Evolutionary conservation across 768 basidiomycete genomes (phyloP), one percentile per base, ranked within the genome.

Genomic region (Mycena indigotica): DNA sequence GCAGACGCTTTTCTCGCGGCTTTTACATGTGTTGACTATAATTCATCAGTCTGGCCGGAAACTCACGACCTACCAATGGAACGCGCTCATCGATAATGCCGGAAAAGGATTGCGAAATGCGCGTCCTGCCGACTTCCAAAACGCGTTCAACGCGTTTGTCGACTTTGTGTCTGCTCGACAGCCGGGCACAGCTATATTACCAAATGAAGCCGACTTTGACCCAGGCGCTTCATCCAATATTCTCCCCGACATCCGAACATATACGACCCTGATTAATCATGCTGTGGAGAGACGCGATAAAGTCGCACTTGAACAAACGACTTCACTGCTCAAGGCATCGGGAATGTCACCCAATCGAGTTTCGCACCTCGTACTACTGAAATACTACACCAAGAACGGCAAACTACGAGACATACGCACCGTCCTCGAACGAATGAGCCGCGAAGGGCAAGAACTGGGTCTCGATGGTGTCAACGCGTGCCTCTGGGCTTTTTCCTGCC

Each of bases 11-110:
- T 90, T 86, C 70, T 77, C 85, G 8, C 85, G 84, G 13, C 77
- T 93, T 3, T 75, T 90, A n/a, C 80, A 85, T n/a, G 81, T 91
- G 13, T 66, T 91, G 60, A 80, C 80, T 40, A 78, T 77, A 41
- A 73, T 93, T 38, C 82, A 80, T 56, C 72, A 71, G 21, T 75
- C 73, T n/a, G 85, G 84, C 13, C 87, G 84, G 23, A 72, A 54
- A 12, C 69, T 91, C 28, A 75, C 81, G 60, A 64, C 73, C n/a
- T 84, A 84, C 78, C 83, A 91, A 68, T 93, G 91, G 88, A 93
- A 92, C 67, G 75, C 83, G 6, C 77, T 93, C 44, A 81, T 93
- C 57, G 80, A 87, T 63, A 79, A 77, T 66, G 84, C 86, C 0
- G 89, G 85, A 16, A 81, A 79, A 57, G 87, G 88, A 3, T 84